Base-by-base conservation (phyloP, 1,139 yeast species). In the Wickerhamomyces sp. region DNA sequence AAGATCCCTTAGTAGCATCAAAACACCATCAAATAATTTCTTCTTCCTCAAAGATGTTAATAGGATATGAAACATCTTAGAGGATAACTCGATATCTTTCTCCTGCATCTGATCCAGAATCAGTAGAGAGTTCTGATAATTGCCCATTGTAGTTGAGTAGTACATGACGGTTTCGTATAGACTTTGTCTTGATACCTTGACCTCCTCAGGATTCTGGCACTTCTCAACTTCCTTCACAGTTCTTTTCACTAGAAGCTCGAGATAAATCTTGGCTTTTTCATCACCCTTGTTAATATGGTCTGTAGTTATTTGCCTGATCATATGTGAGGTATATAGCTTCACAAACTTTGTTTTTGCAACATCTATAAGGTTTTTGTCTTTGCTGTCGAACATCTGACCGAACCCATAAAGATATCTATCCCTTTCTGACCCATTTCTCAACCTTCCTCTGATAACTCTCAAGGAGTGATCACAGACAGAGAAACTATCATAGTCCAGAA, bases 141-240 rank as follows among this genome's bases (percentile, higher is more conserved):
- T 49, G n/a, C 57, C 53, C 42, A 52, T n/a, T 11, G 39, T 41
- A 1, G 48, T 44, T 2, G 56, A 44, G 27, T 46, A 49, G 43
- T 48, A 52, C 13, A 48, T 46, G n/a, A 55, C 40, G 30, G 48
- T 44, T 37, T 52, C 56, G 36, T 55, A 55, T 11, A 55, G 35
- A n/a, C 44, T 39, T 6, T 26, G 10, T 3, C 36, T 41, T 11
- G 36, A 27, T 3, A 35, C 34, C 8, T 34, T 11, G 8, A 10
- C 9, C 14, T 36, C 23, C n/a, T 14, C 30, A 23, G 27, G 27
- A 32, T 34, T 27, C 41, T 45, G 27, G 26, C 8, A 14, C 7
- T 30, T 30, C 30, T 39, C 10, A 27, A 34, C 13, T 4, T 43
- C 46, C 18, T 43, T 18, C 2, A 43, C 33, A 10, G 37, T 49